Conservation (phyloP, 129 eudicot species). For the Flaveria linearis region DNA sequence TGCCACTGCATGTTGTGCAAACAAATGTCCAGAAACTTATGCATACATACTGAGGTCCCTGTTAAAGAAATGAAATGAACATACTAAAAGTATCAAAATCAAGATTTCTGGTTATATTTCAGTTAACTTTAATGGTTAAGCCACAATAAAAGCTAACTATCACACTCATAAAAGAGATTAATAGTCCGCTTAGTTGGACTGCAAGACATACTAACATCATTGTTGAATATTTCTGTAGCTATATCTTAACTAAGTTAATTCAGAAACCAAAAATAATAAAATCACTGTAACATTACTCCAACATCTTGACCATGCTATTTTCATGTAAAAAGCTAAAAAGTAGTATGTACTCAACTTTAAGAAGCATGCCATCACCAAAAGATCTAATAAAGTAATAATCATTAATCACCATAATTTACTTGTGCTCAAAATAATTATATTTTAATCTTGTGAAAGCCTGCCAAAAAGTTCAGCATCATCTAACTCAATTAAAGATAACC, state of each 20-base stretch:
- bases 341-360: slow-evolving; percentile 8
- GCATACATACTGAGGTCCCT: slow-evolving; percentile 52
- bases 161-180: neutral
- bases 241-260: neutral
- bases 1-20: slow-evolving; percentile 51
- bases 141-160: neutral
- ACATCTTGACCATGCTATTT: neutral
- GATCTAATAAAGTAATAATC: neutral
- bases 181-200: neutral
- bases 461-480: slow-evolving; percentile 15
- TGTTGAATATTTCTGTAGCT: slow-evolving; percentile 3
- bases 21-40: slow-evolving; percentile 47
- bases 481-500: slow-evolving; percentile 17
- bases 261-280: slow-evolving; percentile 10
- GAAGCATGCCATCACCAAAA: slow-evolving; percentile 26
- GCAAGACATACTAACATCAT: neutral
- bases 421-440: neutral
- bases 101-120: slow-evolving; percentile 8
- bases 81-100: slow-evolving; percentile 7
- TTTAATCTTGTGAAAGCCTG: neutral
- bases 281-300: slow-evolving; percentile 9
- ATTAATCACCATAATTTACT: slow-evolving; percentile 1
- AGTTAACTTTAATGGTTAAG: slow-evolving; percentile 12
- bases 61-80: slow-evolving; percentile 30
- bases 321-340: slow-evolving; percentile 1